Conservation (phyloP, 805 yeast genomes). For the Spathaspora arborariae region DNA sequence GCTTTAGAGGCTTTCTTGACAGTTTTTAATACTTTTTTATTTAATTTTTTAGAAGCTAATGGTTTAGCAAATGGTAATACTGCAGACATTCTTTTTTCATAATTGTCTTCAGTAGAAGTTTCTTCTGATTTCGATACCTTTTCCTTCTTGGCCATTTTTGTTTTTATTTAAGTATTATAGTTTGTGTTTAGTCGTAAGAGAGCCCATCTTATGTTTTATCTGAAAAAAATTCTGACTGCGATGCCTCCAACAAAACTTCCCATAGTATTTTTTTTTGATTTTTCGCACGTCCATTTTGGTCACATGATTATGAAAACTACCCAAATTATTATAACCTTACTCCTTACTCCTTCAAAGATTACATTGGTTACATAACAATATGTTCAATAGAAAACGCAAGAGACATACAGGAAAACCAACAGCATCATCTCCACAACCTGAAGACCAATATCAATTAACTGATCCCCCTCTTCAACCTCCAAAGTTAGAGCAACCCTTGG, state of each 20-base stretch:
- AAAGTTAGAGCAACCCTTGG: conserved; percentile 1
- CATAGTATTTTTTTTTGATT: background rate
- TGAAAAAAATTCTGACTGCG: conserved; percentile 1
- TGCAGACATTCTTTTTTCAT: conserved; percentile 88
- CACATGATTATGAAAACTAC: background rate
- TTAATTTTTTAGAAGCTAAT: conserved; percentile 90
- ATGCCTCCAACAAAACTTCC: background rate
- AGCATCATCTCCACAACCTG: background rate
- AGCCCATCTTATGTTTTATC: background rate
- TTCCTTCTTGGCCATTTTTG: conserved; percentile 44
- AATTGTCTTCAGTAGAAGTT: conserved; percentile 61
- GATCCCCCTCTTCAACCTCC: background rate
- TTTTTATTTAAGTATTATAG: background rate
- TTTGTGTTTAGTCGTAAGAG: background rate
- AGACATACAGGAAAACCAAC: background rate
- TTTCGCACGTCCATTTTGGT: background rate
- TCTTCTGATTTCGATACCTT: conserved; percentile 40
- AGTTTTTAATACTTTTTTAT: conserved; percentile 91
- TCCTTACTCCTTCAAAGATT: background rate
- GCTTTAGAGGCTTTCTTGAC: conserved; percentile 98
- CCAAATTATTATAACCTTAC: background rate
- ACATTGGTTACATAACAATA: background rate
- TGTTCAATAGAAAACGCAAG: conserved; percentile 2
- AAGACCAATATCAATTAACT: background rate
- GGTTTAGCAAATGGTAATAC: conserved; percentile 91